A percentile compares a stretch with the other conserved stretches of the same genome.
These are phyloP conservation scores for Russula foetens DNA, from an alignment of 768 basidiomycete species.

Conservation along the genomic window DNA sequence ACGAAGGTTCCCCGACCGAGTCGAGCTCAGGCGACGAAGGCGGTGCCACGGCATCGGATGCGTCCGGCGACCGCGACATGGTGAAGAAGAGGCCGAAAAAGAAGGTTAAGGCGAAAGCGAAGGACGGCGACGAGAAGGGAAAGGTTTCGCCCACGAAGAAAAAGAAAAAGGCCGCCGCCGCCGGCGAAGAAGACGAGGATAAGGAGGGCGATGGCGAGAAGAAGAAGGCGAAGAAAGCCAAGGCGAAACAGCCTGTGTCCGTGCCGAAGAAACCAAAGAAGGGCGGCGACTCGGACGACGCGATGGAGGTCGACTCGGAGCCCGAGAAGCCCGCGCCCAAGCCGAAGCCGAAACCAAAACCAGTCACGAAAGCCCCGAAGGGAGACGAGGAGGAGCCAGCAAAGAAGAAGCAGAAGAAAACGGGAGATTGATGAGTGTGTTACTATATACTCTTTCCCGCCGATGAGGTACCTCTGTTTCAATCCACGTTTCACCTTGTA, in stretches of 20 bases:
- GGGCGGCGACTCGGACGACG: slow-evolving; percentile 30
- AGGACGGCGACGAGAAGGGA: slow-evolving; percentile 27
- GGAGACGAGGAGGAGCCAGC: slow-evolving; percentile 43
- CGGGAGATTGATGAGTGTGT: slow-evolving; percentile 30
- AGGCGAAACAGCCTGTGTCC: slow-evolving; percentile 40
- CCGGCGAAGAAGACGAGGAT: slow-evolving; percentile 1
- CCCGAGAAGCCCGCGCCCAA: slow-evolving; percentile 22
- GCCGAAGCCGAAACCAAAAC: slow-evolving; percentile 39
- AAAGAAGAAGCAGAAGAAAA: slow-evolving; percentile 70
- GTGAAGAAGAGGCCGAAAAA: slow-evolving; percentile 34
- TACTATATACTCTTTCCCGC: neutral
- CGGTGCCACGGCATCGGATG: slow-evolving; percentile 75
- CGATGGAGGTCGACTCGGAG: slow-evolving; percentile 34
- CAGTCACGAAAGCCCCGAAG: slow-evolving; percentile 34
- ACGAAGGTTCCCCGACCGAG: slow-evolving; percentile 81
- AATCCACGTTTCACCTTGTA: neutral
- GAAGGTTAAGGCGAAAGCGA: slow-evolving; percentile 38
- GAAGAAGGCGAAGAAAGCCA: slow-evolving; percentile 33
- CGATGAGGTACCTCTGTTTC: neutral
- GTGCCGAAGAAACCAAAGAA: slow-evolving; percentile 42
- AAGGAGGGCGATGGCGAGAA: slow-evolving; percentile 22
- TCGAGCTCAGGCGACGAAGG: slow-evolving; percentile 53
- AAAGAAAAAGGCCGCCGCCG: slow-evolving; percentile 29
- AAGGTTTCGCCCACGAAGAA: slow-evolving; percentile 24
- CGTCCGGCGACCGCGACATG: slow-evolving; percentile 68